Percentiles rank a stretch among this genome's conserved stretches.
These are phyloP conservation scores for Entomortierella parvispora DNA, from an alignment of 192 early-diverging fungal species.

Conservation along the genomic window DNA sequence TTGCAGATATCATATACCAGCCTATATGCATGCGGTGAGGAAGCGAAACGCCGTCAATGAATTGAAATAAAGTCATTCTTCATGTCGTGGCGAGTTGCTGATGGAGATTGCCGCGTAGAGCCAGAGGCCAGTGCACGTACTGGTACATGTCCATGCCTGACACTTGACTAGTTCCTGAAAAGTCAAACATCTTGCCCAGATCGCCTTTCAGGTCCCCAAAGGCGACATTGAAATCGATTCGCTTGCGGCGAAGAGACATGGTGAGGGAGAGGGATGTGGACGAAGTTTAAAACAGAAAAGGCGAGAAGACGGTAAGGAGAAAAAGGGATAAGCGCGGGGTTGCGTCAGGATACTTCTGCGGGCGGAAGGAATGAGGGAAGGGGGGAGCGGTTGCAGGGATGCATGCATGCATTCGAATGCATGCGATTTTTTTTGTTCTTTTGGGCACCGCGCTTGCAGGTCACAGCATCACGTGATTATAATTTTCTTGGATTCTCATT, in stretches of 20 bases:
- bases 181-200: constrained; percentile 64
- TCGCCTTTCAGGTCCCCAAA: constrained; percentile 59
- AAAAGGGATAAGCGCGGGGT: background rate
- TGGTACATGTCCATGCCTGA: constrained; percentile 81
- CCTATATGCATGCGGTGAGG: too few relatives aligned
- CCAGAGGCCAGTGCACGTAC: constrained; percentile 54
- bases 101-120: too few relatives aligned
- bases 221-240: constrained; percentile 59
- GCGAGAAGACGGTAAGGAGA: background rate
- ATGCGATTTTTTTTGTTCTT: too few relatives aligned
- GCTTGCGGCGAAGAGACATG: constrained; percentile 66
- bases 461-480: too few relatives aligned
- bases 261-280: background rate
- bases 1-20: constrained; percentile 85
- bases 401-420: too few relatives aligned
- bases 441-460: too few relatives aligned
- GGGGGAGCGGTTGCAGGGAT: too few relatives aligned
- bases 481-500: too few relatives aligned
- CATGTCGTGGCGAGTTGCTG: background rate
- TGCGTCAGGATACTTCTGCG: background rate
- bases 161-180: constrained; percentile 57
- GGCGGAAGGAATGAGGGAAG: background rate
- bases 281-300: background rate
- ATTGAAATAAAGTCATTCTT: background rate
- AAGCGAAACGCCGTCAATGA: background rate